A percentile compares a stretch with the other conserved stretches of the same genome.
Conservation (phyloP, 1,139 yeast species). For the Blastobotrys malaysiensis region DNA sequence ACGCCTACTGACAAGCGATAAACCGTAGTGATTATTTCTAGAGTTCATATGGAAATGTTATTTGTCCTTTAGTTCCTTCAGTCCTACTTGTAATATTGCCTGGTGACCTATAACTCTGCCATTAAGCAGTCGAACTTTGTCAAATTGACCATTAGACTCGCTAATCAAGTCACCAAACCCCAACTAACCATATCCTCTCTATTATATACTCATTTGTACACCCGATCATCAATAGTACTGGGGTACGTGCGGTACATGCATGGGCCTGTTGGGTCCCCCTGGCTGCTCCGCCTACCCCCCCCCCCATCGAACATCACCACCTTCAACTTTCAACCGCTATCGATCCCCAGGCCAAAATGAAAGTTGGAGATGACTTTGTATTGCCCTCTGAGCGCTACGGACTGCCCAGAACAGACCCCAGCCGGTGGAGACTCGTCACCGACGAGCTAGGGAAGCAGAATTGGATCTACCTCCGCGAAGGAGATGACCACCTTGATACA, state of each 20-base stretch:
- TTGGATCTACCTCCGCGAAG: slow-evolving; percentile 64
- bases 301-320: background rate
- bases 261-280: background rate
- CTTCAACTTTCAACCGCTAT: background rate
- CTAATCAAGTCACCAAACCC: too few relatives aligned
- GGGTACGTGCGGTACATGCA: background rate
- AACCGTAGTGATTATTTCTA: too few relatives aligned
- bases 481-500: slow-evolving; percentile 15
- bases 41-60: too few relatives aligned
- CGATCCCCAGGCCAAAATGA: background rate
- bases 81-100: too few relatives aligned
- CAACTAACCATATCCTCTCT: too few relatives aligned
- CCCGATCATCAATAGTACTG: background rate
- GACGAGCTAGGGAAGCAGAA: slow-evolving; percentile 70
- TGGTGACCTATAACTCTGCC: too few relatives aligned
- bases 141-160: too few relatives aligned
- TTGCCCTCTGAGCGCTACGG: slow-evolving; percentile 40
- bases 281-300: slow-evolving; percentile 1
- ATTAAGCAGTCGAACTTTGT: too few relatives aligned
- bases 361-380: background rate
- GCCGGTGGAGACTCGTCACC: slow-evolving; percentile 69
- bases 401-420: slow-evolving; percentile 60
- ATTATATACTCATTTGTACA: too few relatives aligned
- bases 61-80: too few relatives aligned
- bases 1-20: too few relatives aligned